phyloP scores from a whole-genome alignment of 352 stramenopile species.

The Globisporangium splendens region DNA sequence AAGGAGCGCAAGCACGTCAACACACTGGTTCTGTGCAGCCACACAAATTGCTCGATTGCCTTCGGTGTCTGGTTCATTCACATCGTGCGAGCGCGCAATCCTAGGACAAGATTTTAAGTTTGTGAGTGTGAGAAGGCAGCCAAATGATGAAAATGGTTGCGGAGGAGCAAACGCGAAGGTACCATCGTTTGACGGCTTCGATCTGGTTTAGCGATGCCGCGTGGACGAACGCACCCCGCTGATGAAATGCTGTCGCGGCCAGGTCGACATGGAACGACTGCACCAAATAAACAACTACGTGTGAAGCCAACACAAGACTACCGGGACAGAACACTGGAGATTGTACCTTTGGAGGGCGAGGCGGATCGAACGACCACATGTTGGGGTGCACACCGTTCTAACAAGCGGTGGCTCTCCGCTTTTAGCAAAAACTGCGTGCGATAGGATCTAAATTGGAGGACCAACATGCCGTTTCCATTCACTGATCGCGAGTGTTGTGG shows the following conservation, averaged over 20 bases:
- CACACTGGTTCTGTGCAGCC: conserved; percentile 56
- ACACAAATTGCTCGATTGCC: conserved; percentile 41
- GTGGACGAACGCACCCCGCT: conserved; percentile 58
- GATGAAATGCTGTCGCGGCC: conserved; percentile 28
- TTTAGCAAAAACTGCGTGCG: no score
- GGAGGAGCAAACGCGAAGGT: no score
- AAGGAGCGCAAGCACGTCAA: conserved; percentile 53
- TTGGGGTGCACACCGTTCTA: not conserved
- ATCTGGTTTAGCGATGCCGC: conserved; percentile 65
- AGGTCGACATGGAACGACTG: conserved; percentile 43
- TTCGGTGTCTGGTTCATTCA: conserved; percentile 50
- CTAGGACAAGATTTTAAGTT: conserved; percentile 10
- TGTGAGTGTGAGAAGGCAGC: no score
- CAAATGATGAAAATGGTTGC: no score
- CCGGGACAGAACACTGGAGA: not conserved
- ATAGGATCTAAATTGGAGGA: no score
- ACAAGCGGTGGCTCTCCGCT: not conserved
- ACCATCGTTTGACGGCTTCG: conserved; percentile 55
- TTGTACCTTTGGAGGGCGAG: not conserved
- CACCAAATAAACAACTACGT: not conserved
- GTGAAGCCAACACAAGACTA: not conserved
- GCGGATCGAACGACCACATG: not conserved
- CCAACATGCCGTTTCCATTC: no score
- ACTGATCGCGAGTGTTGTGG: no score
- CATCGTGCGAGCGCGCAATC: conserved; percentile 42